A percentile compares a stretch with the other conserved stretches of the same genome.
These are phyloP conservation scores for Pleurotus cornucopiae DNA, from an alignment of 768 basidiomycete species.

Conservation along the genomic window DNA sequence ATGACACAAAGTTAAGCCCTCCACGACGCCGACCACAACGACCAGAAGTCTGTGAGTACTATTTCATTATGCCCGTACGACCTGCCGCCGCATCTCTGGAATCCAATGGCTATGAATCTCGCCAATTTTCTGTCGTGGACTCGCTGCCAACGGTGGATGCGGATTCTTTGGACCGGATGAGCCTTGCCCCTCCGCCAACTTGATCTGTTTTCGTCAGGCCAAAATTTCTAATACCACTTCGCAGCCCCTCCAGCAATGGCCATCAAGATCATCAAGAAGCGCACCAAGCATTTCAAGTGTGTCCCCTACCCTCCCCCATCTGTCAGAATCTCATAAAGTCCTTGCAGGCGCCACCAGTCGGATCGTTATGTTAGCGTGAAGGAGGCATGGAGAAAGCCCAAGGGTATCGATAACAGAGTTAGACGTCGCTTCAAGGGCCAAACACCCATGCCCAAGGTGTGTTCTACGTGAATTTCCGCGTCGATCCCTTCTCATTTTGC, in stretches of 20 bases:
- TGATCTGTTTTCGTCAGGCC: neutral
- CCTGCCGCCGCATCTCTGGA: neutral
- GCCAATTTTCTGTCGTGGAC: neutral
- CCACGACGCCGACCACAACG: constrained; percentile 8
- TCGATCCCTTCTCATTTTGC: constrained; percentile 2
- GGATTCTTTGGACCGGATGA: neutral
- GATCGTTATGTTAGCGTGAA: constrained; percentile 97
- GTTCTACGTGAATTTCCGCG: constrained; percentile 15
- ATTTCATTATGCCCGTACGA: neutral
- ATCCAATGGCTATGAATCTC: neutral
- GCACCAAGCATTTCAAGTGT: constrained; percentile 95
- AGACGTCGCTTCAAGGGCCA: constrained; percentile 95
- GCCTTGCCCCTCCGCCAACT: neutral
- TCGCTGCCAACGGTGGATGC: neutral
- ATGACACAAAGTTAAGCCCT: neutral
- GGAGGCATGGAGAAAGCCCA: constrained; percentile 99
- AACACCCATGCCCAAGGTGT: constrained; percentile 92
- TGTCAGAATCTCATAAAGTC: constrained; percentile 9
- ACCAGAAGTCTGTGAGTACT: constrained; percentile 5
- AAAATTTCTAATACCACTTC: neutral
- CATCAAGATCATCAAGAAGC: constrained; percentile 49
- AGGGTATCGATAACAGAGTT: constrained; percentile 99
- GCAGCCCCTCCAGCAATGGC: constrained; percentile 1
- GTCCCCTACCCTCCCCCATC: constrained; percentile 22
- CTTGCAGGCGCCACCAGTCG: constrained; percentile 88